A percentile compares a stretch with the other conserved stretches of the same genome.
These are phyloP conservation scores for Leptographium radiaticola DNA, from an alignment of 2,329 filamentous ascomycete genomes.

Conservation along the genomic window DNA sequence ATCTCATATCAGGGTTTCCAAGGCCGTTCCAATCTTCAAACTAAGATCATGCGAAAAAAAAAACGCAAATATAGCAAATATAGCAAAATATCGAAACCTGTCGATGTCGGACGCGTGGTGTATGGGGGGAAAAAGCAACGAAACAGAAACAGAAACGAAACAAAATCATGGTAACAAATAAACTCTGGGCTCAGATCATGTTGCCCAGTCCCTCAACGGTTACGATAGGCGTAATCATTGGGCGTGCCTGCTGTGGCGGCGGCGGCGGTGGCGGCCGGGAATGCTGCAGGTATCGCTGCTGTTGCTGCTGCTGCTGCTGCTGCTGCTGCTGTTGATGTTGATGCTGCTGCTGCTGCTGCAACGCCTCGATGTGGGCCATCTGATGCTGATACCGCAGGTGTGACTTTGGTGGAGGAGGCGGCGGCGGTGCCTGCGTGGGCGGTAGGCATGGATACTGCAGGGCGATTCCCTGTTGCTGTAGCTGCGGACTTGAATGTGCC, in stretches of 20 bases:
- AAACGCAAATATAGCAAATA: neutral
- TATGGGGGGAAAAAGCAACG: neutral
- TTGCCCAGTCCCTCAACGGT: constrained; percentile 27
- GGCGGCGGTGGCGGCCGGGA: constrained; percentile 10
- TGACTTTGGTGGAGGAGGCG: constrained; percentile 14
- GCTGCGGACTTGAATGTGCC: constrained; percentile 9
- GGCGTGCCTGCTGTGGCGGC: constrained; percentile 13
- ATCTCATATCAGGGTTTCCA: neutral
- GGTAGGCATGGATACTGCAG: constrained; percentile 17
- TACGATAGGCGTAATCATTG: constrained; percentile 13
- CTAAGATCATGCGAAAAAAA: neutral
- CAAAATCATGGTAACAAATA: neutral
- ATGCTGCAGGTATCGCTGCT: constrained; percentile 9
- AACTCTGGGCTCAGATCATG: constrained; percentile 22
- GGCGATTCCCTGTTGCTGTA: constrained; percentile 5
- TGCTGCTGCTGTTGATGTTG: constrained; percentile 11
- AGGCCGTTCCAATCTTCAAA: constrained; percentile 1
- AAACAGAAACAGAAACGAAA: constrained; percentile 1
- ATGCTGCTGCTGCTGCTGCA: constrained; percentile 16
- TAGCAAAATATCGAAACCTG: neutral
- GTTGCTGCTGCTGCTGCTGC: constrained; percentile 3
- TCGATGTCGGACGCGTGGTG: neutral
- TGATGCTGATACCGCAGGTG: constrained; percentile 14
- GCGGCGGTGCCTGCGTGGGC: constrained; percentile 12
- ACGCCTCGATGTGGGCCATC: constrained; percentile 11